A percentile compares a stretch with the other conserved stretches of the same genome.
These are phyloP conservation scores for Diplodia sapinea DNA, from an alignment of 2,329 filamentous ascomycete species.

Conservation along the genomic window DNA sequence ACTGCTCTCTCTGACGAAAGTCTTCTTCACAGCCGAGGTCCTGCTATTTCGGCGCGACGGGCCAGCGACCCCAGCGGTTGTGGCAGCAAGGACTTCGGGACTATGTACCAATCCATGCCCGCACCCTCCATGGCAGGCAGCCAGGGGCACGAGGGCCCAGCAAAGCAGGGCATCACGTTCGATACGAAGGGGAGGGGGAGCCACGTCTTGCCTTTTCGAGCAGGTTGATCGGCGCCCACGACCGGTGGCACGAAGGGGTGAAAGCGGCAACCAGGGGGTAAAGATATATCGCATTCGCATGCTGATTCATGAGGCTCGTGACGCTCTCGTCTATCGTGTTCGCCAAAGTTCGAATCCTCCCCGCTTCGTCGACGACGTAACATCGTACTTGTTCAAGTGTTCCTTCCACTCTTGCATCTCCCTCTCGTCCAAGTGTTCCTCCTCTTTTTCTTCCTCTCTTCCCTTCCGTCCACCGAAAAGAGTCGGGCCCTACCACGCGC, in stretches of 20 bases:
- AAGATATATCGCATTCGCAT: background rate
- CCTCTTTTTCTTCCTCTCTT: background rate
- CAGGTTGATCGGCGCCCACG: slow-evolving; percentile 2
- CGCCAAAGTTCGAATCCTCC: background rate
- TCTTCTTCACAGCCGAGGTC: background rate
- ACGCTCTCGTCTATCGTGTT: background rate
- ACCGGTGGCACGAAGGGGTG: background rate
- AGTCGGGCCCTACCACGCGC: slow-evolving; percentile 44
- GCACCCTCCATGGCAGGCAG: background rate
- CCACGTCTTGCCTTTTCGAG: slow-evolving; percentile 1
- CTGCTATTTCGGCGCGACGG: background rate
- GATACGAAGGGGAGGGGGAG: background rate
- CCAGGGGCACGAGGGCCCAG: background rate
- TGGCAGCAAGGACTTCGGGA: background rate
- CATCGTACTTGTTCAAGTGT: background rate
- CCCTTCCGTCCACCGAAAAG: background rate
- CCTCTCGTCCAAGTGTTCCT: background rate
- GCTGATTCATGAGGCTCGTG: background rate
- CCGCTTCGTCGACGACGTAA: background rate
- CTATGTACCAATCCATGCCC: background rate
- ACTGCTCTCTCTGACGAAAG: background rate
- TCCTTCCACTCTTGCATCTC: background rate
- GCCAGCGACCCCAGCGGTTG: background rate
- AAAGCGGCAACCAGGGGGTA: background rate
- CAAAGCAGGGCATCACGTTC: background rate